phyloP scores from a whole-genome alignment of 208 protist species.

The Leishmania tropica region DNA sequence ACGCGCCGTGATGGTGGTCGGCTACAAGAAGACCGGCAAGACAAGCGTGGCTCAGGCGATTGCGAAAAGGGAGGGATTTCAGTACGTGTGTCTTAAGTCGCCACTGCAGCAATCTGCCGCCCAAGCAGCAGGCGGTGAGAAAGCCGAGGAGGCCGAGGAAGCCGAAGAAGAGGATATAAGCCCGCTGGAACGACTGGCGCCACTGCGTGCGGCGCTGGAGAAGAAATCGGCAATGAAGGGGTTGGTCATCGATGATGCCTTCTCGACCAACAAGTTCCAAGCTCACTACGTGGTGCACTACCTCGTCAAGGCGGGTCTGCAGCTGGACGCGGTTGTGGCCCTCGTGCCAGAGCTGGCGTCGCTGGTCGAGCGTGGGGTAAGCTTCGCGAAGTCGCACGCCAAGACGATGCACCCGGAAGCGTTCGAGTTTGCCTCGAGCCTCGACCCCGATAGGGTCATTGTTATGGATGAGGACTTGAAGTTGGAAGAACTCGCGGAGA shows the following conservation, averaged over 20 bases:
- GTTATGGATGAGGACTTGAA: slow-evolving; percentile 54
- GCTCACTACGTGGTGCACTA: slow-evolving; percentile 73
- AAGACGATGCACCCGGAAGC: slow-evolving; percentile 72
- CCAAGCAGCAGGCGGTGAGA: slow-evolving; percentile 6
- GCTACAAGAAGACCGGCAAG: slow-evolving; percentile 74
- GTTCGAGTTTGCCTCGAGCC: slow-evolving; percentile 69
- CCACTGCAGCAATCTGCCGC: not conserved
- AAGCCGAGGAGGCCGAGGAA: slow-evolving; percentile 23
- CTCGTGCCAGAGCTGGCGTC: slow-evolving; percentile 51
- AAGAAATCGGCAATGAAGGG: slow-evolving; percentile 52
- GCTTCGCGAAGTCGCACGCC: slow-evolving; percentile 40
- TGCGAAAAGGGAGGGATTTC: slow-evolving; percentile 49
- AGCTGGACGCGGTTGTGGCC: slow-evolving; percentile 65
- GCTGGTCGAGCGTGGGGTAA: slow-evolving; percentile 49
- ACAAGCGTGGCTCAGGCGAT: slow-evolving; percentile 69
- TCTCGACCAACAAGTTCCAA: slow-evolving; percentile 73
- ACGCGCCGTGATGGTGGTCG: slow-evolving; percentile 75
- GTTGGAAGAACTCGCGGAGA: slow-evolving; percentile 38
- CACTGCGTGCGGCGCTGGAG: slow-evolving; percentile 44
- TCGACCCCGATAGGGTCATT: slow-evolving; percentile 44
- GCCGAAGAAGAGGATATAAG: slow-evolving; percentile 14
- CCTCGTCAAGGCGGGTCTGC: slow-evolving; percentile 53
- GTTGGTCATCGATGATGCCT: slow-evolving; percentile 82
- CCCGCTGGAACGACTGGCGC: slow-evolving; percentile 37
- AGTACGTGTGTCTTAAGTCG: slow-evolving; percentile 65